These are phyloP conservation scores for Cyclocybe cylindracea DNA, from an alignment of 768 basidiomycete genomes.

Conservation along the genomic window DNA sequence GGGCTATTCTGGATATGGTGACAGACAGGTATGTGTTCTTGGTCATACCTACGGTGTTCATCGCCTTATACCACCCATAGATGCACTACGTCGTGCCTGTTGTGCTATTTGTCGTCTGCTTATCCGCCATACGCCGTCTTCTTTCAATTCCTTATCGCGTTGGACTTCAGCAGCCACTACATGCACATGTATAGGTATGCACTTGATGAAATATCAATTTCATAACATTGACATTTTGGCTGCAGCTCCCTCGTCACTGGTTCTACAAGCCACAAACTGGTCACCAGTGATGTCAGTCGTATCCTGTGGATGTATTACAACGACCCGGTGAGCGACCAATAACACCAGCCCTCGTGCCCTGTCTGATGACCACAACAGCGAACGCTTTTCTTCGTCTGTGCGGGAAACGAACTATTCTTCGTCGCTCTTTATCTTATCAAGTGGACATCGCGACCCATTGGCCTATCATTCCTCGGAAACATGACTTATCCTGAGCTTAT, in stretches of 20 bases:
- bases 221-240: slow-evolving; percentile 10
- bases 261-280: slow-evolving; percentile 88
- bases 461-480: slow-evolving; percentile 32
- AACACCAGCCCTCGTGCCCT: not conserved
- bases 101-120: slow-evolving; percentile 90
- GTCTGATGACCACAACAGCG: slow-evolving; percentile 41
- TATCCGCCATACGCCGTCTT: slow-evolving; percentile 84
- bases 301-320: slow-evolving; percentile 95
- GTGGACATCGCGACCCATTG: slow-evolving; percentile 75
- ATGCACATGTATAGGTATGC: slow-evolving; percentile 99
- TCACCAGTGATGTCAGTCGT: slow-evolving; percentile 89
- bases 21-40: slow-evolving; percentile 81
- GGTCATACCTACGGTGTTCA: not conserved
- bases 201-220: not conserved
- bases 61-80: slow-evolving; percentile 38
- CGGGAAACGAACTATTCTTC: slow-evolving; percentile 95
- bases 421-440: slow-evolving; percentile 93
- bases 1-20: slow-evolving; percentile 98
- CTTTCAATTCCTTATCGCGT: slow-evolving; percentile 94
- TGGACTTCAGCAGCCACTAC: slow-evolving; percentile 98
- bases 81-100: slow-evolving; percentile 93
- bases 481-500: slow-evolving; percentile 80
- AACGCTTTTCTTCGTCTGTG: slow-evolving; percentile 90
- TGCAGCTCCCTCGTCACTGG: slow-evolving; percentile 94
- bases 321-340: slow-evolving; percentile 66